Base-by-base conservation (phyloP, 768 basidiomycete genomes). In the Crucibulum laeve region DNA sequence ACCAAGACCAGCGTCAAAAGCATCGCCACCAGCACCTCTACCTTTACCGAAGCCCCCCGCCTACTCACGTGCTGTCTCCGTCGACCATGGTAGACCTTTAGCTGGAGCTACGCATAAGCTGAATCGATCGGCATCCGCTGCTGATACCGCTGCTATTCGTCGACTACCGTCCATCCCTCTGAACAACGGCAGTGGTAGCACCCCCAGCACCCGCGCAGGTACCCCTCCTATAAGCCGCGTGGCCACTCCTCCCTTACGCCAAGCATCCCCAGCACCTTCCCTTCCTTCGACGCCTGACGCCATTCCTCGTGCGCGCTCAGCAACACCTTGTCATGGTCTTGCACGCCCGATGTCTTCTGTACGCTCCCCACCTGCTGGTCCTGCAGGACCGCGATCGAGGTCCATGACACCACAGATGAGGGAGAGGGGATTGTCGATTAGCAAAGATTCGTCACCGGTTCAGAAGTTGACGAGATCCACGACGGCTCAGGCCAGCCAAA, bases 311-410 rank as follows among this genome's bases (percentile, higher is more conserved):
- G n/a, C 25, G 15, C 46, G 43, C 23, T 37, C 42, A 38, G 15
- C 43, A 21, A 17, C 34, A 17, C 39, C 43, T 19, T 19, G 43
- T 32, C 36, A 14, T 4, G 40, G 30, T 42, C 38, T 30, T 25
- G 40, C 40, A 15, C 18, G 35, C 14, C 49, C 43, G 21, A 13
- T 37, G 23, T 45, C 46, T 18, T 49, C 52, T 11, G 45, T 52
- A 0, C 56, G 60, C 3, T 59, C 58, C 3, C 58, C 58, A 5
- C 49, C 55, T 14, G 47, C 44, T 32, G 57, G 56, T 1, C 59
- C 60, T 14, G 48, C 53, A 33, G 60, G 60, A 14, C 60, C 60
- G 11, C 51, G 60, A 22, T 55, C 52, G 15, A 39, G 51, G 24
- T 38, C 38, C 24, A 45, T 32, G 30, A 32, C 15, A 11, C 30